Evolutionary conservation across 257 asterid species (phyloP).

Genomic region (Gentiana dahurica): DNA sequence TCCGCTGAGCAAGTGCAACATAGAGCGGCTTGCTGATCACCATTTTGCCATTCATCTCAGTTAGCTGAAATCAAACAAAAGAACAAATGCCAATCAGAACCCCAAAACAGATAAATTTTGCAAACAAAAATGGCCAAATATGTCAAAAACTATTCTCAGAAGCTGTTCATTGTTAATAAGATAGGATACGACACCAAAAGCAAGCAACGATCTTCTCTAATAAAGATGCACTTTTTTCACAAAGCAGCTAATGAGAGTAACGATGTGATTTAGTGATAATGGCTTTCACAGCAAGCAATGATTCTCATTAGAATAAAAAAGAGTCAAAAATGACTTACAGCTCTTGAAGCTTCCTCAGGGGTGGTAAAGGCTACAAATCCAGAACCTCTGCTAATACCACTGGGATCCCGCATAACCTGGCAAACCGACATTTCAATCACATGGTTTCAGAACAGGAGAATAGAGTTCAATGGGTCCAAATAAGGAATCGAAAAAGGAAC

Average conservation of each 20-base stretch:
- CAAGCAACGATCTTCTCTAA: too few relatives aligned
- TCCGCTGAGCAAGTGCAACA: slow-evolving; percentile 51
- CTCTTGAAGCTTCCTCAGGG: slow-evolving; percentile 55
- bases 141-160: too few relatives aligned
- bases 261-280: too few relatives aligned
- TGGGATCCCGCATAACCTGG: slow-evolving; percentile 56
- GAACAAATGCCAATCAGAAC: background rate
- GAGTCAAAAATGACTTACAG: slow-evolving; percentile 27
- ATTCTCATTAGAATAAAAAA: too few relatives aligned
- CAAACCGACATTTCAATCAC: background rate
- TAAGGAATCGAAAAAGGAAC: background rate
- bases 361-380: slow-evolving; percentile 60
- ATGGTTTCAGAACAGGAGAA: background rate
- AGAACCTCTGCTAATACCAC: slow-evolving; percentile 52
- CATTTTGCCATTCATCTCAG: slow-evolving; percentile 53
- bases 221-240: too few relatives aligned
- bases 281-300: too few relatives aligned
- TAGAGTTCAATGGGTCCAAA: background rate
- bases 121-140: too few relatives aligned
- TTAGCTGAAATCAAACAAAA: slow-evolving; percentile 18
- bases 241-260: too few relatives aligned
- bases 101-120: too few relatives aligned
- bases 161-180: too few relatives aligned
- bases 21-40: slow-evolving; percentile 43
- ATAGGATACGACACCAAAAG: too few relatives aligned